Evolutionary conservation across 306 rosid genomes (phyloP), one percentile per base, ranked within the genome.

Genomic region (Medicago truncatula): DNA sequence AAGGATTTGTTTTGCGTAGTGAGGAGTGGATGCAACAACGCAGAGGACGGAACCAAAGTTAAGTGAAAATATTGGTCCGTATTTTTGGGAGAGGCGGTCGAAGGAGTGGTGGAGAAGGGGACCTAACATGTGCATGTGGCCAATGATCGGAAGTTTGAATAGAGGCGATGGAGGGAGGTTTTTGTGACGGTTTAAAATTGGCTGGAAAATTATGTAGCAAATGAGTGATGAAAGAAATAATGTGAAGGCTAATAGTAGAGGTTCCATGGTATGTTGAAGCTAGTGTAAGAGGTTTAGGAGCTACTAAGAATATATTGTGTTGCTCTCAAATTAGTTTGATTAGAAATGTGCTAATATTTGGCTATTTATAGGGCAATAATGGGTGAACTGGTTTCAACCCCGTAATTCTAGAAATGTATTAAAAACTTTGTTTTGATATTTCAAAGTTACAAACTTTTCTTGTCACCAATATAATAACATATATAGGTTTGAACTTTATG

Each of bases 51-150:
- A 87, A 36, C 88, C 86, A 0, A 84, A 76, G 8, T 41, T 62
- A 2, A 87, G 69, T 6, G 83, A 87, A 57, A 84, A 76, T 1
- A 84, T 4, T 5, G 88, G 86, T 1, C 86, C 85, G 5, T 79
- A 56, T 3, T 60, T 65, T 20, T 41, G 38, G 8, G 83, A 79
- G 62, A 87, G 81, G 0, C 15, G 2, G 79, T 87, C 66, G 59
- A 87, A 36, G 15, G 88, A 76, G 0, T 43, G 83, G 69, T 87
- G 86, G 39, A 76, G 25, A 25, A 76, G 58, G 2, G 82, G 88
- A 34, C 69, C 20, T 8, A 83, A 8, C 7, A 83, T 43, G 72
- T 83, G 77, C 77, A 82, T 20, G 73, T 78, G 80, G 6, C 80
- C 83, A 0, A 83, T 67, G 20, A 82, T 7, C 1, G 86, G 86